A percentile compares a stretch with the other conserved stretches of the same genome.
Conservation (phyloP, 2,329 filamentous ascomycete genomes). For the Beauveria scarabaeidicola region DNA sequence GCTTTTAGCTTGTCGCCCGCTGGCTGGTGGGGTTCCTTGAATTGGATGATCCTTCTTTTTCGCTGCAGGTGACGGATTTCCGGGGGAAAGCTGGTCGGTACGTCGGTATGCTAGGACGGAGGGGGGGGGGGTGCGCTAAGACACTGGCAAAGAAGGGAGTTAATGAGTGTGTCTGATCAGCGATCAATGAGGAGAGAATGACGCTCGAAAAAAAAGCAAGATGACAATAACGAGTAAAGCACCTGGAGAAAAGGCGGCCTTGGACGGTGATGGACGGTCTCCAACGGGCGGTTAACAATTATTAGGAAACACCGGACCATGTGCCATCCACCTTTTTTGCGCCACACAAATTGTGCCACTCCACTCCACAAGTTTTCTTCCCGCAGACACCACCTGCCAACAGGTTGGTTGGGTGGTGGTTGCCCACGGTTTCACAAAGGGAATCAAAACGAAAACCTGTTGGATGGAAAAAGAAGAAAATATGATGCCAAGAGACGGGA, state of each 20-base stretch:
- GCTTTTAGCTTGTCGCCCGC: not conserved
- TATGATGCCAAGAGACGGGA: too few species aligned
- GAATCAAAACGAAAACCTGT: too few species aligned
- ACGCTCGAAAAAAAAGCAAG: not conserved
- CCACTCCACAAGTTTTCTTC: constrained; percentile 2
- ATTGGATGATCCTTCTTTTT: not conserved
- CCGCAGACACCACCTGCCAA: not conserved
- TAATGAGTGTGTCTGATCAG: not conserved
- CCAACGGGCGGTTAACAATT: not conserved
- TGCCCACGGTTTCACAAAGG: not conserved
- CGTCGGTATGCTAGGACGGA: not conserved
- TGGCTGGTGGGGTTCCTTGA: not conserved
- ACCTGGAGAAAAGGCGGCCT: not conserved
- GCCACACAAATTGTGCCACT: not conserved
- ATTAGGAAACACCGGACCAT: not conserved
- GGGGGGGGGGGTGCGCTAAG: not conserved
- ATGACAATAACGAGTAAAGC: not conserved
- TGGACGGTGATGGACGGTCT: constrained; percentile 1
- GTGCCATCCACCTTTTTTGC: not conserved
- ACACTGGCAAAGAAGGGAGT: not conserved
- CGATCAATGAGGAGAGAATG: not conserved
- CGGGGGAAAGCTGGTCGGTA: not conserved
- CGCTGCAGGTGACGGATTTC: not conserved
- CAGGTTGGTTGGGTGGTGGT: not conserved
- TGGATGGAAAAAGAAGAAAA: not conserved